phyloP scores from a whole-genome alignment of 176 grass and related monocot species.

The Panicum miliaceum region DNA sequence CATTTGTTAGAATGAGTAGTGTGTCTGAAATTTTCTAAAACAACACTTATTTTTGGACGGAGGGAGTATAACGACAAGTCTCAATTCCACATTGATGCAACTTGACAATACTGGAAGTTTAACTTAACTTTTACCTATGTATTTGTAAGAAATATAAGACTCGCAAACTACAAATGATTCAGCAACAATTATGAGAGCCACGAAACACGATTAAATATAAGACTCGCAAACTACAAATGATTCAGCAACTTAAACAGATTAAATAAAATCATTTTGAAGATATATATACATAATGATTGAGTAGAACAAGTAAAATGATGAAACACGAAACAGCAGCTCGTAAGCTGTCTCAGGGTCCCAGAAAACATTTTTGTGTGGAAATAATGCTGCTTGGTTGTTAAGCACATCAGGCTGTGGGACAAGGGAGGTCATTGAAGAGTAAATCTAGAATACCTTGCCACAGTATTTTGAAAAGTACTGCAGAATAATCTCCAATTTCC shows the following conservation, averaged over 20 bases:
- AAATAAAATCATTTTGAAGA: slow-evolving; percentile 21
- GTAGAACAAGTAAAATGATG: not conserved
- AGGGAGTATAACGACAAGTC: slow-evolving; percentile 18
- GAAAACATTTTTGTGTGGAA: slow-evolving; percentile 19
- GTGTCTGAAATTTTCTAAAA: too few species aligned
- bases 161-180: not conserved
- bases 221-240: not conserved
- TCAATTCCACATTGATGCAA: slow-evolving; percentile 14
- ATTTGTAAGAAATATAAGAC: not conserved
- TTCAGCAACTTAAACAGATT: not conserved
- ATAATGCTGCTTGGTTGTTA: not conserved
- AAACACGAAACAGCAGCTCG: slow-evolving; percentile 10
- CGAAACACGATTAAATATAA: too few species aligned
- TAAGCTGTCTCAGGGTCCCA: not conserved
- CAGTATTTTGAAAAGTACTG: slow-evolving; percentile 90
- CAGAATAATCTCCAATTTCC: slow-evolving; percentile 87
- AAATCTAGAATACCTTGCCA: slow-evolving; percentile 66
- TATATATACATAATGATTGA: not conserved
- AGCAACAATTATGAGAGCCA: not conserved
- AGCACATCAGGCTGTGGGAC: slow-evolving; percentile 17
- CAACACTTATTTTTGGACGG: too few species aligned
- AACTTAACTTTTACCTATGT: slow-evolving; percentile 15
- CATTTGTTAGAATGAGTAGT: too few species aligned
- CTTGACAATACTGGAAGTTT: slow-evolving; percentile 32
- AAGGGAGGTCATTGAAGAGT: slow-evolving; percentile 23